phyloP scores from a whole-genome alignment of 73 alveolate species.

The Durusdinium trenchii region DNA sequence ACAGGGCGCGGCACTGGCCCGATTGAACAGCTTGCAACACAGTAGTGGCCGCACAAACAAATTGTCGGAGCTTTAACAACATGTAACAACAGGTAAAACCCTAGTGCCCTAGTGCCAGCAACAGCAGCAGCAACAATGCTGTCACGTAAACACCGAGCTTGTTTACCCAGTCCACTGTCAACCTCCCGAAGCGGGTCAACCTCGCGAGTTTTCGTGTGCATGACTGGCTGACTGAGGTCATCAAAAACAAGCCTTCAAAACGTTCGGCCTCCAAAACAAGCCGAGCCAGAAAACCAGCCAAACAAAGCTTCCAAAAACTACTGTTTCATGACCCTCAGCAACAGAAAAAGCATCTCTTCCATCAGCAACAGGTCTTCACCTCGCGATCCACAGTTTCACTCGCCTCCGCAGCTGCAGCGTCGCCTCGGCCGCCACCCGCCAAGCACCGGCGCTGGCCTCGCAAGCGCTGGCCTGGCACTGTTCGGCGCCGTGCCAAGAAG shows the following conservation, averaged over 20 bases:
- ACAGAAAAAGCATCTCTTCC: not conserved
- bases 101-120: not conserved
- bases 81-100: not conserved
- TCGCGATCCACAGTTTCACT: not conserved
- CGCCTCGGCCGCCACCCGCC: not conserved
- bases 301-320: not conserved
- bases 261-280: not conserved
- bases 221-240: not conserved
- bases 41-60: not conserved
- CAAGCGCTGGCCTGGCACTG: slow-evolving; percentile 58
- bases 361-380: not conserved
- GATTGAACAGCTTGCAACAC: not conserved
- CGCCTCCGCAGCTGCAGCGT: slow-evolving; percentile 23
- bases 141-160: too few relatives aligned
- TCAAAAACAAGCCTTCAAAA: not conserved
- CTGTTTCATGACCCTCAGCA: not conserved
- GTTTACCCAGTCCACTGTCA: too few relatives aligned
- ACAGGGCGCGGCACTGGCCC: not conserved
- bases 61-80: not conserved
- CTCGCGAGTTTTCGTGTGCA: too few relatives aligned
- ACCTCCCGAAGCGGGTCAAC: too few relatives aligned
- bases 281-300: not conserved
- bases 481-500: too few relatives aligned
- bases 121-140: too few relatives aligned
- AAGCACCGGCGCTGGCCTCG: slow-evolving; percentile 24